Percentiles rank a stretch among this genome's conserved stretches.
Conservation (phyloP, 805 yeast species). For the Candida morakotiae region DNA sequence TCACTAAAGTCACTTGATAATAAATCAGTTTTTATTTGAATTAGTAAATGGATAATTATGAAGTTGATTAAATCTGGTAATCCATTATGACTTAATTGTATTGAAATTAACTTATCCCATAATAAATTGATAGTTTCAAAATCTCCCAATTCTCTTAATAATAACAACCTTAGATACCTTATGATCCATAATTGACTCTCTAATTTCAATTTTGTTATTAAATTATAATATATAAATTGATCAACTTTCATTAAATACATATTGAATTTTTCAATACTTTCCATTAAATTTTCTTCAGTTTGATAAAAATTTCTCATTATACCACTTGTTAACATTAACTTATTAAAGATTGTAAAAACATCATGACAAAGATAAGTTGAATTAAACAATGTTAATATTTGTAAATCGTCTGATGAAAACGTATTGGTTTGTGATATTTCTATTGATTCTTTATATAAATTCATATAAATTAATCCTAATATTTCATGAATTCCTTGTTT, state of each 20-base stretch:
- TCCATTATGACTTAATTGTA: conserved; percentile 8
- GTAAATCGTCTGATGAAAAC: conserved; percentile 23
- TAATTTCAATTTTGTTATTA: conserved; percentile 39
- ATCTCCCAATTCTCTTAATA: conserved; percentile 47
- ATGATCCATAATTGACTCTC: conserved; percentile 55
- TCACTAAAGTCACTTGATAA: conserved; percentile 51
- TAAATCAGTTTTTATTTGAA: conserved; percentile 41
- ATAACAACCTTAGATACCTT: conserved; percentile 44
- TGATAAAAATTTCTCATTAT: conserved; percentile 34
- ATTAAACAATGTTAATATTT: conserved; percentile 38
- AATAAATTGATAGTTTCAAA: conserved; percentile 28
- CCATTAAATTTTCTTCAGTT: conserved; percentile 38
- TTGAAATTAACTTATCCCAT: conserved; percentile 48
- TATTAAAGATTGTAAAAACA: conserved; percentile 40
- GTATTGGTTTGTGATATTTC: conserved; percentile 22
- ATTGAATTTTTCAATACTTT: conserved; percentile 47
- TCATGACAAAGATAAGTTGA: conserved; percentile 36
- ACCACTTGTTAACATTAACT: conserved; percentile 38
- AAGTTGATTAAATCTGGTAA: conserved; percentile 38
- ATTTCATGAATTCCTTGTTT: conserved; percentile 56
- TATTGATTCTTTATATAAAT: conserved; percentile 33
- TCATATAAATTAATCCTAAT: conserved; percentile 44
- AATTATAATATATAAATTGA: conserved; percentile 41
- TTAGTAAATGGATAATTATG: conserved; percentile 38
- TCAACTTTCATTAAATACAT: conserved; percentile 47